These are phyloP conservation scores for Stemphylium vesicarium DNA, from an alignment of 2,329 filamentous ascomycete species.

Conservation along the genomic window DNA sequence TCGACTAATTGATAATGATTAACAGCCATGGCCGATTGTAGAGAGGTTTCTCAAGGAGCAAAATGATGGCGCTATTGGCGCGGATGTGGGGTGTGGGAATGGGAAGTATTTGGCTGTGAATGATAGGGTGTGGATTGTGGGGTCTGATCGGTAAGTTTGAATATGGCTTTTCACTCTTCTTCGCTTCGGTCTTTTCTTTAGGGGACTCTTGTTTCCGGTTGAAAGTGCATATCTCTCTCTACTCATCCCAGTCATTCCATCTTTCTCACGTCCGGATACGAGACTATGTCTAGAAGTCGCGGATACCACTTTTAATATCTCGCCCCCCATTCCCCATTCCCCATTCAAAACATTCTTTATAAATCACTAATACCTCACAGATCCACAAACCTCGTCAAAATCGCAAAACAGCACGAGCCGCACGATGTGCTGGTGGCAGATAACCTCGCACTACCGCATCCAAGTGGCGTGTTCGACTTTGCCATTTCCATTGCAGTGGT, in stretches of 20 bases:
- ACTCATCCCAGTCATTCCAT: neutral
- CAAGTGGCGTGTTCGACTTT: constrained; percentile 73
- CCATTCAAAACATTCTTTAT: too few species aligned
- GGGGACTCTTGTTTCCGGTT: neutral
- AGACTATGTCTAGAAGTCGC: too few species aligned
- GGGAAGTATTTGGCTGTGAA: constrained; percentile 92
- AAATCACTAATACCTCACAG: constrained; percentile 40
- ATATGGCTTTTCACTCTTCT: too few species aligned
- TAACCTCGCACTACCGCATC: constrained; percentile 82
- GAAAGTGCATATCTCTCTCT: neutral
- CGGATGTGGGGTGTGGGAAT: constrained; percentile 95
- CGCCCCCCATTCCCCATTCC: neutral
- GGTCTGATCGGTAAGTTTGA: constrained; percentile 78
- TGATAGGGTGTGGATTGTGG: constrained; percentile 71
- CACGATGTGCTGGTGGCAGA: constrained; percentile 81
- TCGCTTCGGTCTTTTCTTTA: too few species aligned
- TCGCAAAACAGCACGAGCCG: constrained; percentile 61
- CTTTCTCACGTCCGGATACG: too few species aligned
- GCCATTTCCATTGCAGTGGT: constrained; percentile 93
- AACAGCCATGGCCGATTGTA: constrained; percentile 87
- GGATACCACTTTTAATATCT: too few species aligned
- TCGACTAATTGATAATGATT: too few species aligned
- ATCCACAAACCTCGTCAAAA: constrained; percentile 64
- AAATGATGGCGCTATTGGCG: constrained; percentile 74
- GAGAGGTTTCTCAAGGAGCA: constrained; percentile 74